Evolutionary conservation across 2,329 filamentous ascomycete species (phyloP), one percentile per base, ranked within the genome.

Genomic region (Tolypocladium pustulatum): DNA sequence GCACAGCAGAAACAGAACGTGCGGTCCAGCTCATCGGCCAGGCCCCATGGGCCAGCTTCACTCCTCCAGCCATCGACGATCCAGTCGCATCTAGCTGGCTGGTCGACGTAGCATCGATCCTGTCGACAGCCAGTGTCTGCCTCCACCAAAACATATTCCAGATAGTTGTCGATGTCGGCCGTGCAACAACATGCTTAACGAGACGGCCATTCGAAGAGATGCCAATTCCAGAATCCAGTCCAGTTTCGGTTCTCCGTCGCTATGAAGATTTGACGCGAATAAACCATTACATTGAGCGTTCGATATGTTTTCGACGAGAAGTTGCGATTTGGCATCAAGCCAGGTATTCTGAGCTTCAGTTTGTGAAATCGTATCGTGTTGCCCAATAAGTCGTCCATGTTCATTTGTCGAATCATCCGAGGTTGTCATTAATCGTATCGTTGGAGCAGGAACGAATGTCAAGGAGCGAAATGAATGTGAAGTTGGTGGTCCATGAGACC

Each of bases 371-470:
- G 64, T 65, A 68, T 68, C 68, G 65, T 67, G 61, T 65, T 37
- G 46, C 43, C 37, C 56, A 57, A 40, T n/a, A 36, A 38, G n/a
- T 54, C 43, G 36, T 51, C 7, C 62, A 63, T 70, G 65, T 72
- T 74, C 71, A 71, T 70, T 69, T 68, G 68, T 71, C 63, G 62
- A 67, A 60, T 71, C 68, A 67, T 74, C 65, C 72, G 75, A 75
- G 73, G 72, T 76, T 74, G 73, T 79, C 71, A 69, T 74, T 69
- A 74, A 74, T 74, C 70, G 75, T 74, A 75, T 67, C 76, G 72
- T 75, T 41, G 69, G 76, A 72, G 74, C 73, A 74, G 72, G 68
- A 73, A 65, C 43, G 43, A 67, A 66, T 63, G 69, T 68, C 63
- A 63, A 71, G 64, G 64, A 71, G 70, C 70, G 66, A 67, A 66